phyloP scores from a whole-genome alignment of 352 stramenopile species.

The Phytophthora colocasiae region DNA sequence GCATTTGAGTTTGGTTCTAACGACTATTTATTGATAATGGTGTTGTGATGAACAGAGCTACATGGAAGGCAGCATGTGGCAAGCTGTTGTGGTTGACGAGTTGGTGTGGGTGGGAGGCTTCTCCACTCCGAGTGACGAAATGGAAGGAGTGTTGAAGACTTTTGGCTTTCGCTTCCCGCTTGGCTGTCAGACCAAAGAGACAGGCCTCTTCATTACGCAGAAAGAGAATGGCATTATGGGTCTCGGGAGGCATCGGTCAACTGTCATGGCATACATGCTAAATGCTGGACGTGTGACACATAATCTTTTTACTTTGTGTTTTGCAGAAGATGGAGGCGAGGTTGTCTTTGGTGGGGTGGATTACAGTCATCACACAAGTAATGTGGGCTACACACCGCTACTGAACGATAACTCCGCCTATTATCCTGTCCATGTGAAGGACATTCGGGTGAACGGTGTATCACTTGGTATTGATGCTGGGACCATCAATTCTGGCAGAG shows the following conservation, averaged over 20 bases:
- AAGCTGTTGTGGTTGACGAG: slow-evolving; percentile 80
- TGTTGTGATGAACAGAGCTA: slow-evolving; percentile 57
- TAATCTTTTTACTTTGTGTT: slow-evolving; percentile 87
- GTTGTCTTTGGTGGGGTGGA: slow-evolving; percentile 86
- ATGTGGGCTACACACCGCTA: slow-evolving; percentile 75
- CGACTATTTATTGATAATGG: background rate
- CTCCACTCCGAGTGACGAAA: slow-evolving; percentile 41
- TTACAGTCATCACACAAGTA: slow-evolving; percentile 69
- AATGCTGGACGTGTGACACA: slow-evolving; percentile 55
- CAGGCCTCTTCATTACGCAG: slow-evolving; percentile 85
- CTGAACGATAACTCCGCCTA: slow-evolving; percentile 54
- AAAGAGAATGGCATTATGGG: slow-evolving; percentile 93
- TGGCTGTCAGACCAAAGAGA: slow-evolving; percentile 86
- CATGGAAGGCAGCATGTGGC: slow-evolving; percentile 90
- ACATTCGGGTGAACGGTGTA: slow-evolving; percentile 65
- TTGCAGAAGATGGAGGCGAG: slow-evolving; percentile 64
- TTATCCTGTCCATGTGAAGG: slow-evolving; percentile 87
- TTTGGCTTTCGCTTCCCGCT: slow-evolving; percentile 82
- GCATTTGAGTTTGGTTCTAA: background rate
- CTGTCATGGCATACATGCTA: slow-evolving; percentile 79
- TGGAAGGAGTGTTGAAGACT: slow-evolving; percentile 58
- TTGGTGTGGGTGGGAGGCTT: slow-evolving; percentile 84
- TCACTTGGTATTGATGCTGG: slow-evolving; percentile 51
- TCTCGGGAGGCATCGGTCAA: slow-evolving; percentile 68
- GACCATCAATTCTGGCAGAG: slow-evolving; percentile 72